Base-by-base conservation (phyloP, 2,329 filamentous ascomycete genomes). In the Zarea fungicola region DNA sequence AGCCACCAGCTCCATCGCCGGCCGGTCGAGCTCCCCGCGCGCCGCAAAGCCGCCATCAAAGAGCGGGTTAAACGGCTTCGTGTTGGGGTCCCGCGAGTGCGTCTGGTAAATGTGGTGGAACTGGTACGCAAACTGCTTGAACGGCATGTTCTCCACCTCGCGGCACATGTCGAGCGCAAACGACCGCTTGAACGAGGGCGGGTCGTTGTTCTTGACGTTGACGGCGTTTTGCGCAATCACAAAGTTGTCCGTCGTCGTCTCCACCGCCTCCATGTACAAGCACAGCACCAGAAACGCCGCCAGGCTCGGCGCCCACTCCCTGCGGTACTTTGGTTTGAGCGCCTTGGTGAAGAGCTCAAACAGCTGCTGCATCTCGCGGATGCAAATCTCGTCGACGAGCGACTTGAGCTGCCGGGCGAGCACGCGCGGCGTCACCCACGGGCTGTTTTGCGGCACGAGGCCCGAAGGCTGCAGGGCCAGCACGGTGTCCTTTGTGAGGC, bases 51-150 rank as follows among this genome's bases (percentile, higher is more conserved):
- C 60, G 39, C 66, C 61, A 55, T 80, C 76, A 7, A 74, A 54
- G n/a, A 81, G 60, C 16, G 78, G 78, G 55, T 81, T 81, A 58
- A 80, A 81, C 42, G 76, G 67, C 60, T 67, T 74, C 7, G 69
- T 60, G 36, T 70, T 69, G 4, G 67, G 66, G 53, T 79, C 75
- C 54, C 67, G 68, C 48, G 67, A 70, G 58, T 80, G 75, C 18
- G 78, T 81, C 65, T 80, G 76, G 56, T 79, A 81, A 49, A 79
- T 69, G 57, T 79, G 72, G 60, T 81, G 78, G 59, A 81, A 81
- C 62, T 80, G 77, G 54, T 76, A 78, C 4, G 75, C 75, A 56
- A 81, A 80, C 62, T 81, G 77, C 62, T 73, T 76, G 58, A 81
- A 81, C 1, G 78, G 78, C 66, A 81, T 66, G 55, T 78, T 78